These are phyloP conservation scores for Herpotrichia juniperi DNA, from an alignment of 2,329 filamentous ascomycete species.

Conservation along the genomic window DNA sequence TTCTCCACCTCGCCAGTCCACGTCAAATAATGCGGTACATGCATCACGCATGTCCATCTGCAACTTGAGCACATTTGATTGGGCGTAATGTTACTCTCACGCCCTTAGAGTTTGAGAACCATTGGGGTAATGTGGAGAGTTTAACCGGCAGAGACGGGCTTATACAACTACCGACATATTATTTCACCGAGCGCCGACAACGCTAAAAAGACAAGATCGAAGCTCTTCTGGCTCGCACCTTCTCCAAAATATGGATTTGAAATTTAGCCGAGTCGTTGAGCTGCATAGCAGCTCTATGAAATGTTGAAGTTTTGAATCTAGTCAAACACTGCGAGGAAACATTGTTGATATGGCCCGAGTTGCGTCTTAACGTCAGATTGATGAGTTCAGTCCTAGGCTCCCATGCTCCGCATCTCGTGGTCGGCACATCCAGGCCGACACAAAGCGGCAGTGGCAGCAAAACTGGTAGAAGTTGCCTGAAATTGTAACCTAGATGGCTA, in stretches of 20 bases:
- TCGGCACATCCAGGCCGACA: too few species aligned
- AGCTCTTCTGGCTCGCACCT: not conserved
- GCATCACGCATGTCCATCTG: constrained; percentile 1
- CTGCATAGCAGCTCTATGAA: not conserved
- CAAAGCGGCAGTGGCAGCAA: too few species aligned
- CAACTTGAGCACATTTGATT: not conserved
- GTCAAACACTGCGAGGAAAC: not conserved
- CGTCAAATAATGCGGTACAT: not conserved
- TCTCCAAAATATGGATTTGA: not conserved
- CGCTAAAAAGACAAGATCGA: not conserved
- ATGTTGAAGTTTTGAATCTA: not conserved
- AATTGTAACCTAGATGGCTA: too few species aligned
- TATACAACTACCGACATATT: constrained; percentile 11
- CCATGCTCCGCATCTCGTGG: too few species aligned
- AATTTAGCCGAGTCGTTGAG: constrained; percentile 5
- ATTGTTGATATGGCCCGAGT: too few species aligned
- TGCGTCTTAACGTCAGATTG: too few species aligned
- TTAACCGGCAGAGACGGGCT: constrained; percentile 10
- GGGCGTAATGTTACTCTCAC: not conserved
- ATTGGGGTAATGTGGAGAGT: constrained; percentile 11
- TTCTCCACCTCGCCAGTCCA: not conserved
- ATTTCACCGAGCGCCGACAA: not conserved
- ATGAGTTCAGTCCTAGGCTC: too few species aligned
- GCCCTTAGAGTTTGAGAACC: not conserved
- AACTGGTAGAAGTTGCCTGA: too few species aligned